Percentiles rank a stretch among this genome's conserved stretches.
Evolutionary conservation across 441 rosid species (phyloP).

Genomic region (Croton setiger): DNA sequence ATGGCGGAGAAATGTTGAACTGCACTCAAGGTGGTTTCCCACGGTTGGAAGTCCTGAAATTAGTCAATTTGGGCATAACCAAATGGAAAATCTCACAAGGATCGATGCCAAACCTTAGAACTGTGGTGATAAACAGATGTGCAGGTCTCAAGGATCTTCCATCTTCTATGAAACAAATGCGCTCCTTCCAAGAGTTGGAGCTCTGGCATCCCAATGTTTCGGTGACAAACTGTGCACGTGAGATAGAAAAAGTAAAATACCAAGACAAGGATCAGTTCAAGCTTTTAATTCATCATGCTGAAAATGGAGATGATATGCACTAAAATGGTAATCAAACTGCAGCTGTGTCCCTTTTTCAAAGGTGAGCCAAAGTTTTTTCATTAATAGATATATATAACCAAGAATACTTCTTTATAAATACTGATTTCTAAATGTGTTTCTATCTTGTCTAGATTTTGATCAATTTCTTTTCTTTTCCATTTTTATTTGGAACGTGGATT

Average conservation of each 20-base stretch:
- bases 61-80: not conserved
- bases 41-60: not conserved
- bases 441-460: no score
- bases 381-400: not conserved
- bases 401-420: not conserved
- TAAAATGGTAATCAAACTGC: not conserved
- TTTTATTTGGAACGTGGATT: no score
- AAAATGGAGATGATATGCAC: not conserved
- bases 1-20: not conserved
- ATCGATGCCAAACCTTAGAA: not conserved
- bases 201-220: not conserved
- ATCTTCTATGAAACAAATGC: not conserved
- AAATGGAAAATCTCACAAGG: not conserved
- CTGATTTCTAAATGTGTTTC: not conserved
- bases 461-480: no score
- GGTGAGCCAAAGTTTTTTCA: not conserved
- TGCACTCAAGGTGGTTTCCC: not conserved
- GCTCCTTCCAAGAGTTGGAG: not conserved
- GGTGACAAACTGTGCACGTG: not conserved
- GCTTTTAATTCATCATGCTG: not conserved
- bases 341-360: not conserved
- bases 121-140: not conserved
- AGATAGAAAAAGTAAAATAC: not conserved
- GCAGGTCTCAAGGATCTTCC: not conserved
- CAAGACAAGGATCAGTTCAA: not conserved